These are phyloP conservation scores for Pleurotus citrinopileatus DNA, from an alignment of 768 basidiomycete genomes.

Conservation along the genomic window DNA sequence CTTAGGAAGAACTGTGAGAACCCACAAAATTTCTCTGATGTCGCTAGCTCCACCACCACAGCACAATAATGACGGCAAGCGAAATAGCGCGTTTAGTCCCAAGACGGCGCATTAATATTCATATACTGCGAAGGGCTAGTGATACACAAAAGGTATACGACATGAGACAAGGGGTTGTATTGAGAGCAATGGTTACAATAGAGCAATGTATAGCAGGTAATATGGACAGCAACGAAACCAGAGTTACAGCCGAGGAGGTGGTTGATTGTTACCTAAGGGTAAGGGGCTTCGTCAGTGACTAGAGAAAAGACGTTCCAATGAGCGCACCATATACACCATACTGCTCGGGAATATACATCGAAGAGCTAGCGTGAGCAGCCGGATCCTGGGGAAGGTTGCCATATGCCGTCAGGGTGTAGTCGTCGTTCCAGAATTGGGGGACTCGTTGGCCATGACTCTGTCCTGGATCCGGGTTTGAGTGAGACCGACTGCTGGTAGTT, in stretches of 20 bases:
- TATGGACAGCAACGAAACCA: background rate
- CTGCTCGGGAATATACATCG: conserved; percentile 12
- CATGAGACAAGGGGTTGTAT: background rate
- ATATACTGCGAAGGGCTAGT: background rate
- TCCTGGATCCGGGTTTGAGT: conserved; percentile 17
- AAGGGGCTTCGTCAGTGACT: background rate
- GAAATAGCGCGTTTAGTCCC: too few relatives aligned
- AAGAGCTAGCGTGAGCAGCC: background rate
- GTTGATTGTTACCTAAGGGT: background rate
- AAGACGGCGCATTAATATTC: too few relatives aligned
- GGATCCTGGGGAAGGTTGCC: conserved; percentile 17
- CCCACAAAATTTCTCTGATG: background rate
- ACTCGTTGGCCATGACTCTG: conserved; percentile 30
- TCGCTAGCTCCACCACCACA: background rate
- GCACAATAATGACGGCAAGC: too few relatives aligned
- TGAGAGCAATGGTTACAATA: background rate
- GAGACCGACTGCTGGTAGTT: conserved; percentile 14
- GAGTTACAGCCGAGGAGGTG: conserved; percentile 1
- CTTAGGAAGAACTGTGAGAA: background rate
- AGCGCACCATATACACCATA: conserved; percentile 13
- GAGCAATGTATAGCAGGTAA: background rate
- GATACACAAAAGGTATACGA: background rate
- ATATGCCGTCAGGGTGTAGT: conserved; percentile 46
- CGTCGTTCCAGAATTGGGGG: conserved; percentile 57
- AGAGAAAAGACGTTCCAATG: background rate